phyloP scores from a whole-genome alignment of 163 green algal genomes.

The Chlamydomonas reinhardtii region DNA sequence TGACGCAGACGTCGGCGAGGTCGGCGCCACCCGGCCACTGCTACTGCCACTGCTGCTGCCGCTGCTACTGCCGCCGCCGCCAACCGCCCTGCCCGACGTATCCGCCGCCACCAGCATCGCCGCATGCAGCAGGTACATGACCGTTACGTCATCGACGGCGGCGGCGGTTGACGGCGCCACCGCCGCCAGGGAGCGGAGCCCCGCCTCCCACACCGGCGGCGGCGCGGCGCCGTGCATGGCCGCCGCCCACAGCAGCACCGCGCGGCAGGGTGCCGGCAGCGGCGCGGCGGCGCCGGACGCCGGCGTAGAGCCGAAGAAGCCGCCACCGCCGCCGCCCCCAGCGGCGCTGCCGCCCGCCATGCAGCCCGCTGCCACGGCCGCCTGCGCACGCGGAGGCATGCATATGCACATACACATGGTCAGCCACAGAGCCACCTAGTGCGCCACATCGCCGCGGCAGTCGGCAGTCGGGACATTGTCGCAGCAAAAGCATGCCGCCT shows the following conservation, averaged over 20 bases:
- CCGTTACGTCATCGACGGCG: slow-evolving; percentile 2
- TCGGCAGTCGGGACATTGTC: too few species aligned
- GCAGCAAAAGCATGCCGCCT: too few species aligned
- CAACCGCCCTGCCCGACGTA: too few species aligned
- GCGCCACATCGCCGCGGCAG: too few species aligned
- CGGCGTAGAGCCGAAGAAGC: too few species aligned
- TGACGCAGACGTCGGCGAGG: not conserved
- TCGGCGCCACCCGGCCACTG: not conserved
- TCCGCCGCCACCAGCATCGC: not conserved
- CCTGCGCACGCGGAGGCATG: not conserved
- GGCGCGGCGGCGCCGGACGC: not conserved
- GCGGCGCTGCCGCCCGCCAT: too few species aligned
- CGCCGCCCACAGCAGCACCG: slow-evolving; percentile 26
- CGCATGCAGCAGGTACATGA: slow-evolving; percentile 29
- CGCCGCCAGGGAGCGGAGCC: not conserved
- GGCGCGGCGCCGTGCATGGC: not conserved
- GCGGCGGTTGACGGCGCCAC: not conserved
- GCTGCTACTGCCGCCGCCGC: not conserved
- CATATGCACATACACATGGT: too few species aligned
- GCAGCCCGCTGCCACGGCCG: not conserved
- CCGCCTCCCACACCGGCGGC: not conserved
- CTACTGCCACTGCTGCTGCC: not conserved
- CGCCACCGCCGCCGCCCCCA: too few species aligned
- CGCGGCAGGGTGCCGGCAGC: not conserved
- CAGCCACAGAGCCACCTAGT: too few species aligned